Conservation (phyloP, 2,329 filamentous ascomycete species). For the Pezicula carpinea region DNA sequence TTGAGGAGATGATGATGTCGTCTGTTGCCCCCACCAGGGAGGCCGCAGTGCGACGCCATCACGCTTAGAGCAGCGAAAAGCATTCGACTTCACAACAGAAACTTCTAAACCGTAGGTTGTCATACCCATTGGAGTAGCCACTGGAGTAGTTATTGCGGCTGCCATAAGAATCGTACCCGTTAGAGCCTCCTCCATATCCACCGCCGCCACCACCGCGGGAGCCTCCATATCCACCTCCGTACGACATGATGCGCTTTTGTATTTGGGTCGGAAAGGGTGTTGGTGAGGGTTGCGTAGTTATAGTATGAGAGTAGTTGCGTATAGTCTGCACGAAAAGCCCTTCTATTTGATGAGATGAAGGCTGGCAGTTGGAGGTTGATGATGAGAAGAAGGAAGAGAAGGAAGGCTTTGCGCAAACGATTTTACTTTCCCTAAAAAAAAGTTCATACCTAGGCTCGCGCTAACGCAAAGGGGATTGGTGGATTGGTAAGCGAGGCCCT, state of each 20-base stretch:
- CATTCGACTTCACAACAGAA: conserved; percentile 27
- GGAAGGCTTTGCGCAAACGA: conserved; percentile 16
- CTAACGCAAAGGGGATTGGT: neutral
- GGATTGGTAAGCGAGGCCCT: neutral
- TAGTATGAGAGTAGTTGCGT: conserved; percentile 7
- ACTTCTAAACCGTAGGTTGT: conserved; percentile 31
- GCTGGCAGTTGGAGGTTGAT: conserved; percentile 11
- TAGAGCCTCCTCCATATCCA: conserved; percentile 40
- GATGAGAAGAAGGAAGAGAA: conserved; percentile 7
- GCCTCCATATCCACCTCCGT: conserved; percentile 50
- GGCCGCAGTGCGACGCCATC: conserved; percentile 19
- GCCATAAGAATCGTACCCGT: conserved; percentile 50
- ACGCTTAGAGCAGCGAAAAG: conserved; percentile 25
- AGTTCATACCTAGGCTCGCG: neutral
- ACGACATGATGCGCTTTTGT: conserved; percentile 56
- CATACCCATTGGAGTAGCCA: conserved; percentile 47
- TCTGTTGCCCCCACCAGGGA: conserved; percentile 5
- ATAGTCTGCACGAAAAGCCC: conserved; percentile 9
- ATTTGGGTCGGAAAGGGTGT: conserved; percentile 11
- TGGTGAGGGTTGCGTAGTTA: conserved; percentile 5
- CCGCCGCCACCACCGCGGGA: conserved; percentile 42
- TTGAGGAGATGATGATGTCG: conserved; percentile 12
- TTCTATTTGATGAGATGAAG: conserved; percentile 18
- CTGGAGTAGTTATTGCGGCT: conserved; percentile 40
- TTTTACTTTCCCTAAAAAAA: neutral